Conservation (phyloP, 1,284 basidiomycete species). For the Cryptococcus neoformans region DNA sequence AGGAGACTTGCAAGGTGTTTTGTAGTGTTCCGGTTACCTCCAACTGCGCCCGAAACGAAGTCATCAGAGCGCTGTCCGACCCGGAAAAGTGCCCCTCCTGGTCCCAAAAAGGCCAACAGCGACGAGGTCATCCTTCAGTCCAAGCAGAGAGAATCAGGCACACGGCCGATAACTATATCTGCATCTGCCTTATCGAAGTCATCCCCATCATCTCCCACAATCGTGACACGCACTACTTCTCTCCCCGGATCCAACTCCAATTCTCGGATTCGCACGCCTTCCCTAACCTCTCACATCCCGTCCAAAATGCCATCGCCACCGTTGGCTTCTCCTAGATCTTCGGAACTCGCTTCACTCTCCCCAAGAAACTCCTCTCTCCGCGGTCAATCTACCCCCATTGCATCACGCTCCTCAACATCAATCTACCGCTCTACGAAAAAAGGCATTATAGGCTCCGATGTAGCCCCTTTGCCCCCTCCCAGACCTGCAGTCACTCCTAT, state of each 20-base stretch:
- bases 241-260: background rate
- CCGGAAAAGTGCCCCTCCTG: background rate
- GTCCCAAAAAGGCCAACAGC: background rate
- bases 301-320: background rate
- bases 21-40: slow-evolving; percentile 24
- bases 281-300: background rate
- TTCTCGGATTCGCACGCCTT: background rate
- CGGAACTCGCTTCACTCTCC: background rate
- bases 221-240: background rate
- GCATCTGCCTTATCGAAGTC: background rate
- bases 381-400: no score
- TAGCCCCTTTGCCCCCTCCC: no score
- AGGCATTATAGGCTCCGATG: no score
- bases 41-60: background rate
- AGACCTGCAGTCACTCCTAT: no score
- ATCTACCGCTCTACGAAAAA: no score
- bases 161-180: background rate
- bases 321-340: background rate
- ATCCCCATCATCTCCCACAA: background rate
- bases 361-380: no score
- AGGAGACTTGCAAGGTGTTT: slow-evolving; percentile 34
- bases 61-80: background rate
- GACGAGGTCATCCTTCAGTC: background rate
- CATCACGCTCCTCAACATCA: no score
- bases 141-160: background rate